Evolutionary conservation across 352 stramenopile species (phyloP).

Genomic region (Plasmopara muralis): DNA sequence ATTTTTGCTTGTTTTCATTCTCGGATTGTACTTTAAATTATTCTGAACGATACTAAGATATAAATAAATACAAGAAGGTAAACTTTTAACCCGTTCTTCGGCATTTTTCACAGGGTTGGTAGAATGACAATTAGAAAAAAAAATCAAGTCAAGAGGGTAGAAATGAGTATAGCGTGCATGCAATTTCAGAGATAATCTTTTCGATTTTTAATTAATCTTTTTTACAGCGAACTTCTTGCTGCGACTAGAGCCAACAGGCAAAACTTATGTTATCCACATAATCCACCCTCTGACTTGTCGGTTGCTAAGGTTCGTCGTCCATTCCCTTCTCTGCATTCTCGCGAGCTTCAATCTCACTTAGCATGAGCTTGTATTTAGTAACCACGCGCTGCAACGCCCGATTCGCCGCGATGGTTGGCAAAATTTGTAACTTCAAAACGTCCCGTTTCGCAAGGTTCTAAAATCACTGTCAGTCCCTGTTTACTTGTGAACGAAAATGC

Average conservation of each 20-base stretch:
- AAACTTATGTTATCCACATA: neutral
- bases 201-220: no score
- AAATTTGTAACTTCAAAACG: conserved; percentile 57
- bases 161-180: no score
- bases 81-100: neutral
- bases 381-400: conserved; percentile 76
- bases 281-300: neutral
- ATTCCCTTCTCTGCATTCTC: conserved; percentile 25
- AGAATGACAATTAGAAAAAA: no score
- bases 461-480: neutral
- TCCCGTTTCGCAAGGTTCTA: conserved; percentile 69
- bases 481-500: neutral
- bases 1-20: neutral
- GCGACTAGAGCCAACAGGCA: no score
- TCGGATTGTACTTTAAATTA: neutral
- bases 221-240: no score
- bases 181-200: no score
- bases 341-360: conserved; percentile 56
- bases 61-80: neutral
- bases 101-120: no score
- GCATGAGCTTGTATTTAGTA: conserved; percentile 78
- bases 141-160: no score
- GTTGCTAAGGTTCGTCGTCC: conserved; percentile 12
- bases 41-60: neutral
- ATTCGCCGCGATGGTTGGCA: conserved; percentile 76